Base-by-base conservation (phyloP, 179 eudicot genomes). In the Silene noctiflora region DNA sequence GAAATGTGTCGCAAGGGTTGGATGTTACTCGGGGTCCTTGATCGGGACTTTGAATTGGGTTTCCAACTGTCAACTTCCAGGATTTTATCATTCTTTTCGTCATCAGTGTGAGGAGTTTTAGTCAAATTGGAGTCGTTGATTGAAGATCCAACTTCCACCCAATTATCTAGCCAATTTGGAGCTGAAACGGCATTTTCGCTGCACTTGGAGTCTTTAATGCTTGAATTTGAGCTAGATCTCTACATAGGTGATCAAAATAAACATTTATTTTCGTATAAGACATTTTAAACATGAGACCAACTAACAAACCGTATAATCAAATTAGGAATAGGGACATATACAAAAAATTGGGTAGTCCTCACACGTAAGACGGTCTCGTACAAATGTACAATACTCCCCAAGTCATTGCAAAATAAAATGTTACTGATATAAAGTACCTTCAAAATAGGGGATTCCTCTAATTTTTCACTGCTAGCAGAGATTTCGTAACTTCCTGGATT, bases 41-140 rank as follows among this genome's bases (percentile, higher is more conserved):
- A 82, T 67, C 71, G 81, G 22, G 85, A 61, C 73, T 76, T 79
- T 8, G 69, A 42, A 59, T 74, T 87, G 73, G 98, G 97, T 65
- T 85, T 89, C 94, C 98, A 91, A 64, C 91, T 88, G 75, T 93
- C 98, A 12, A 93, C 83, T 83, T 91, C 95, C 6, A 93, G 91
- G 80, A 93, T 88, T 84, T 91, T 93, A 83, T 87, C 95, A 31
- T 80, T 83, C 69, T 83, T 84, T 70, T 87, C 89, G 58, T 91
- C 89, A 19, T 89, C 90, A 1, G 75, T 67, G 4, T 21, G 66
- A 66, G 75, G 55, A 25, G 60, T 20, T 75, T 83, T 79, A 19
- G 74, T 24, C 8, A 85, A 76, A 55, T 76, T 77, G 11, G 82
- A 81, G 86, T 76, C 84, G 79, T 76, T 89, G 75, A 88, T 73